phyloP scores from a whole-genome alignment of 129 eudicot genomes.

The Flaveria robusta region DNA sequence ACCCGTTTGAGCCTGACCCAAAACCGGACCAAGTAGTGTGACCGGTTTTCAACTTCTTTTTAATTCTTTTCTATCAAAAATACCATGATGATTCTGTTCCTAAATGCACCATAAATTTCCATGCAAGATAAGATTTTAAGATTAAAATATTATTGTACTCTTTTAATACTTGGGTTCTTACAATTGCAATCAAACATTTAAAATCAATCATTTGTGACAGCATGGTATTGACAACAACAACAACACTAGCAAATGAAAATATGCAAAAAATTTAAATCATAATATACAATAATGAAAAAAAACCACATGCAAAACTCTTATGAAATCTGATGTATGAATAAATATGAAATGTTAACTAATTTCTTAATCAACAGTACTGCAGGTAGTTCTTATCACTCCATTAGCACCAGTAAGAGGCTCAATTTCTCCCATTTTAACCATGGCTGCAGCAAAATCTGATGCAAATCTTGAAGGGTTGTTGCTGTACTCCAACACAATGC shows the following conservation, averaged over 20 bases:
- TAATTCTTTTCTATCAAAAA: too few species aligned
- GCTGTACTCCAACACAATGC: conserved; percentile 39
- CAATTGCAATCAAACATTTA: not conserved
- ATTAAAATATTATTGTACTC: too few species aligned
- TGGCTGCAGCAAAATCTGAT: conserved; percentile 61
- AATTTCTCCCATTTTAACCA: conserved; percentile 71
- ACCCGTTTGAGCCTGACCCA: too few species aligned
- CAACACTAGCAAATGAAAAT: not conserved
- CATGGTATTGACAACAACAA: not conserved
- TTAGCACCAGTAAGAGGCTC: conserved; percentile 59
- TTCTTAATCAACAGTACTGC: conserved; percentile 32
- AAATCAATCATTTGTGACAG: not conserved
- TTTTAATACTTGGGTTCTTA: too few species aligned
- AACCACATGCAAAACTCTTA: not conserved
- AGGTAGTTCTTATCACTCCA: conserved; percentile 55
- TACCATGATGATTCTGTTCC: too few species aligned
- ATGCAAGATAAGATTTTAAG: too few species aligned
- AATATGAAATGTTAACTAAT: not conserved
- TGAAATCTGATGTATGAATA: not conserved
- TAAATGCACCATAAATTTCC: too few species aligned
- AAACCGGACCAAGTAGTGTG: too few species aligned
- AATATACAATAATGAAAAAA: not conserved
- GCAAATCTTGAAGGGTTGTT: conserved; percentile 31
- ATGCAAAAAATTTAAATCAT: not conserved
- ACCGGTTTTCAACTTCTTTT: too few species aligned